Evolutionary conservation across 495 filamentous ascomycete species (phyloP).

Genomic region (Penicillium turbatum): DNA sequence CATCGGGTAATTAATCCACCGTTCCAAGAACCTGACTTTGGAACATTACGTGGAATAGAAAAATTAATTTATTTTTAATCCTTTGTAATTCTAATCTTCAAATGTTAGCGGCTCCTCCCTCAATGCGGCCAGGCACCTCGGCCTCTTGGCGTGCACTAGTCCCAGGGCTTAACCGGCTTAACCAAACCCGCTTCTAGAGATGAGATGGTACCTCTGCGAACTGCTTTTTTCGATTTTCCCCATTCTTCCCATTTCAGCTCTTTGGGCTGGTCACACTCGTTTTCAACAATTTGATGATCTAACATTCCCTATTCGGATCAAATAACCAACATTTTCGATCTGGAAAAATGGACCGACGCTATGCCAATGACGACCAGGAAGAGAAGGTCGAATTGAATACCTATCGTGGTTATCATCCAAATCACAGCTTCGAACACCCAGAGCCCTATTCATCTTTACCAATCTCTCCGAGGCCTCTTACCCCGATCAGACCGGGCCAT

Average conservation of each 20-base stretch:
- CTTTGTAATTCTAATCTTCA: background rate
- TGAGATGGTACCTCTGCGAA: background rate
- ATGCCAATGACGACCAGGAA: slow-evolving; percentile 17
- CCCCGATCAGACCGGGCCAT: slow-evolving; percentile 25
- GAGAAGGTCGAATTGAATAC: slow-evolving; percentile 29
- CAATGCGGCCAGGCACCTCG: slow-evolving; percentile 1
- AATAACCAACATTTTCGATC: too few relatives aligned
- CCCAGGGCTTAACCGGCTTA: slow-evolving; percentile 4
- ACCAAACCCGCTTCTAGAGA: background rate
- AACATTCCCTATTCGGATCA: background rate
- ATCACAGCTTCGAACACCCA: slow-evolving; percentile 17
- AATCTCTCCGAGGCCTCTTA: slow-evolving; percentile 15
- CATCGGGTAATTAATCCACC: background rate
- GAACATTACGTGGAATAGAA: background rate
- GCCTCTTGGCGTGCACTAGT: slow-evolving; percentile 3
- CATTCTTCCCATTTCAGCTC: slow-evolving; percentile 4
- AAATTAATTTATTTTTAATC: slow-evolving; percentile 5
- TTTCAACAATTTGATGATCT: slow-evolving; percentile 6
- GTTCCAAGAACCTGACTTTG: background rate
- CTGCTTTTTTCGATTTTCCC: background rate
- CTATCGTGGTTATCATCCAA: slow-evolving; percentile 9
- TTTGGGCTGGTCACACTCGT: slow-evolving; percentile 18
- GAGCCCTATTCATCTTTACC: slow-evolving; percentile 8
- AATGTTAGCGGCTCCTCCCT: background rate
- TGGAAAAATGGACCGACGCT: slow-evolving; percentile 10